Evolutionary conservation across 129 eudicot species (phyloP), one percentile per base, ranked within the genome.

Genomic region (Escallonia rubra): DNA sequence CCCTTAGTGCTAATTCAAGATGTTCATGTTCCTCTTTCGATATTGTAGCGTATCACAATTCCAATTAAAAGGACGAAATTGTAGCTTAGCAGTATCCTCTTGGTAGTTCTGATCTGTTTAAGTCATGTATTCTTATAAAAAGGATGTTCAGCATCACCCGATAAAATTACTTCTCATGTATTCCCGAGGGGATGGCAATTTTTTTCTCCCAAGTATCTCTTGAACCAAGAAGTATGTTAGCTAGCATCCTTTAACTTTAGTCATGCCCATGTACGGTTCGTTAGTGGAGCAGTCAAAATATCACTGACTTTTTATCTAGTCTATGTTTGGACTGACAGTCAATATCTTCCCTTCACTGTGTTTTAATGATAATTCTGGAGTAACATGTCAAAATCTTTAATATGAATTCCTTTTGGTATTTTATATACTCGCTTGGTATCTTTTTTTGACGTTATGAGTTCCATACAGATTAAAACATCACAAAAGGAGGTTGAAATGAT

Each of bases 381-480:
- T 23, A 23, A 23, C 34, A 23, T 23, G 0, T 23, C 34, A 23
- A 1, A 23, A 23, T 23, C 34, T 23, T 23, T 23, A 23, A 23
- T 23, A 23, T 23, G 34, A 23, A 23, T 23, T 23, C 34, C 34
- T 23, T 23, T 23, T 0, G 34, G 34, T 23, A 23, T 23, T 23
- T 23, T 23, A 23, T 23, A 23, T 23, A 23, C 34, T 23, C 34
- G 34, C 34, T 23, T 23, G 34, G 34, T 23, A 23, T 4, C 59
- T 54, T 11, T 51, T 52, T 70, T 72, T 66, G 55, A 69, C 43
- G 46, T 52, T 76, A 45, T 23, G 65, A 55, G 51, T 60, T 51
- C 52, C 61, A 76, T 74, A 76, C 85, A 92, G 98, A 92, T 92
- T 59, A 86, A 92, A 70, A 80, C 85, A 75, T 83, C 96, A 54